These are phyloP conservation scores for Pisolithus sp. DNA, from an alignment of 768 basidiomycete genomes.

Conservation along the genomic window DNA sequence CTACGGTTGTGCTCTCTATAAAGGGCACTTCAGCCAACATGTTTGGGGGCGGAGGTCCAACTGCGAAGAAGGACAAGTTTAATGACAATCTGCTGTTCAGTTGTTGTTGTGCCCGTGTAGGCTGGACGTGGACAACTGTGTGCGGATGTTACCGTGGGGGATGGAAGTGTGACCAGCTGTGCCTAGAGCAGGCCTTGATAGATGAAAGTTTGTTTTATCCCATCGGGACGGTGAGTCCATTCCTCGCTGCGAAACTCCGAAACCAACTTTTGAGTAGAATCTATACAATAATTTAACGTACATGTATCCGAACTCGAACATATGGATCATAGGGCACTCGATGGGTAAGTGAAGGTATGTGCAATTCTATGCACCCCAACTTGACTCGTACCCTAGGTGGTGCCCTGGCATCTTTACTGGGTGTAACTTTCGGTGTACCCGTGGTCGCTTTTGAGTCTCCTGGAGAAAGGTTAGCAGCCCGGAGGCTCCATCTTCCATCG, in stretches of 20 bases:
- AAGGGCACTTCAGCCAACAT: conserved; percentile 86
- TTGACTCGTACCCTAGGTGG: conserved; percentile 32
- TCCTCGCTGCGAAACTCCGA: not conserved
- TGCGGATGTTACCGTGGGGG: conserved; percentile 82
- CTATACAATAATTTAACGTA: conserved; percentile 91
- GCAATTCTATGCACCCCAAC: conserved; percentile 16
- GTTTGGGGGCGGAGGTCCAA: conserved; percentile 73
- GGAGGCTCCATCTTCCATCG: conserved; percentile 77
- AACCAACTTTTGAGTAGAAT: conserved; percentile 44
- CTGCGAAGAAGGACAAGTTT: conserved; percentile 84
- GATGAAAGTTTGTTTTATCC: conserved; percentile 87
- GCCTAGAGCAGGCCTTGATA: conserved; percentile 67
- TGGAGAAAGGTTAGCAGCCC: conserved; percentile 76
- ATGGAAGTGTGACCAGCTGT: conserved; percentile 76
- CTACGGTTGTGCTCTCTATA: conserved; percentile 80
- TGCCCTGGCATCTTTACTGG: conserved; percentile 76
- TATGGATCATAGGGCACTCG: conserved; percentile 83
- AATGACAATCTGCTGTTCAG: conserved; percentile 93
- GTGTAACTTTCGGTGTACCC: conserved; percentile 83
- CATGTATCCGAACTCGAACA: conserved; percentile 84
- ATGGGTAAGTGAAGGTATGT: conserved; percentile 40
- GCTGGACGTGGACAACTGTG: conserved; percentile 91
- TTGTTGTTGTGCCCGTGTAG: conserved; percentile 90
- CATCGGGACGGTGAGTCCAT: conserved; percentile 67
- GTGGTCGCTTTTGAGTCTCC: conserved; percentile 87